Evolutionary conservation across 2,329 filamentous ascomycete species (phyloP).

Genomic region (Aspergillus flavus): DNA sequence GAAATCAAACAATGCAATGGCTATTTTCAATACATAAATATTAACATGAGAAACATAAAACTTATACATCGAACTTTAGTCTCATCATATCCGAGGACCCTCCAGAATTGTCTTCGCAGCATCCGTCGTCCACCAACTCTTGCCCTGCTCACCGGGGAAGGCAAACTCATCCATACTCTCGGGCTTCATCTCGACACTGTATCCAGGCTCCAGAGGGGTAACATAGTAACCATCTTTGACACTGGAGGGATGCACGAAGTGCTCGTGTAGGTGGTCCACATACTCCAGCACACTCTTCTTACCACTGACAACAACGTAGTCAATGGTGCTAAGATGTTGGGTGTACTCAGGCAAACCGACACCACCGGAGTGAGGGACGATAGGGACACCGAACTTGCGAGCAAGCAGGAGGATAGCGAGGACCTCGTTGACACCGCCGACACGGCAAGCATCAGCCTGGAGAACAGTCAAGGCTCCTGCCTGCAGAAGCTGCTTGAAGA

Average conservation of each 20-base stretch:
- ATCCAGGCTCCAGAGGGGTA: conserved; percentile 79
- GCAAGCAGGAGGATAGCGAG: conserved; percentile 88
- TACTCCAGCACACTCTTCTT: conserved; percentile 85
- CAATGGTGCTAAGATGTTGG: conserved; percentile 87
- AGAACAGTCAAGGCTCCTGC: conserved; percentile 81
- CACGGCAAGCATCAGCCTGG: conserved; percentile 86
- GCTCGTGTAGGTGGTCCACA: conserved; percentile 91
- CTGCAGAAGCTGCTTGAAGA: conserved; percentile 89
- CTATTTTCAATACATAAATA: conserved; percentile 3
- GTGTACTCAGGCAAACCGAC: conserved; percentile 93
- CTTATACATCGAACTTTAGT: background rate
- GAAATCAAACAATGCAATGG: background rate
- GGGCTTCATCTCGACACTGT: conserved; percentile 91
- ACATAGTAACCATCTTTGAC: conserved; percentile 87
- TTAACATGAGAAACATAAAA: conserved; percentile 6
- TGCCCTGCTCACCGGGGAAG: conserved; percentile 75
- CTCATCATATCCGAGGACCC: conserved; percentile 41
- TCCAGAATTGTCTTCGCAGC: conserved; percentile 77
- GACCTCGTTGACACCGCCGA: conserved; percentile 90
- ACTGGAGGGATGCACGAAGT: conserved; percentile 79
- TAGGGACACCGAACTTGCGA: conserved; percentile 67
- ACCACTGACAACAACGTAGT: conserved; percentile 84
- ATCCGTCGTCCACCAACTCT: conserved; percentile 83
- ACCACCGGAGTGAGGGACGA: conserved; percentile 86
- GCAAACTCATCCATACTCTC: conserved; percentile 80